A percentile compares a stretch with the other conserved stretches of the same genome.
phyloP scores from a whole-genome alignment of 1,139 yeast genomes.

The Zygosaccharomyces sapae region DNA sequence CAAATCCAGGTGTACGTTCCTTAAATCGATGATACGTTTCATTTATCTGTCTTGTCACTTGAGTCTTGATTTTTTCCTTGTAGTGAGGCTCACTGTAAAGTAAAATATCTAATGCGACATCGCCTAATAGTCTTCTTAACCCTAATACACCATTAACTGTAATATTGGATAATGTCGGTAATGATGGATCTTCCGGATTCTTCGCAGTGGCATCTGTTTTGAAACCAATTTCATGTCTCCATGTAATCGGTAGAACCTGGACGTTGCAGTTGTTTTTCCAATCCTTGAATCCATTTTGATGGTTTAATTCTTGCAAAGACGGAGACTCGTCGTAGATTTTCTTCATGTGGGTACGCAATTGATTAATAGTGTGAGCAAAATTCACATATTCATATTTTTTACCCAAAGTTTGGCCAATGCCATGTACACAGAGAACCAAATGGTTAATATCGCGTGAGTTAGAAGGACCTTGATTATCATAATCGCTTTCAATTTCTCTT shows the following conservation, averaged over 20 bases:
- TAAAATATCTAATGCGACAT: conserved; percentile 79
- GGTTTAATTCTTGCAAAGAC: conserved; percentile 39
- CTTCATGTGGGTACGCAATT: conserved; percentile 61
- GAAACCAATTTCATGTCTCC: conserved; percentile 71
- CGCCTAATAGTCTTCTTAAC: conserved; percentile 73
- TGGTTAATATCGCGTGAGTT: conserved; percentile 63
- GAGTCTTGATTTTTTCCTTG: conserved; percentile 55
- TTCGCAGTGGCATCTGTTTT: conserved; percentile 42
- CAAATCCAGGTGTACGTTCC: conserved; percentile 65
- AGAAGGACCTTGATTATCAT: conserved; percentile 38
- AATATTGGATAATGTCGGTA: conserved; percentile 67
- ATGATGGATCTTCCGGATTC: conserved; percentile 28
- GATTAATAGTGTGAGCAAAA: conserved; percentile 80
- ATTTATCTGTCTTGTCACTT: conserved; percentile 70
- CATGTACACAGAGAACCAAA: conserved; percentile 80
- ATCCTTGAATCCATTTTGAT: conserved; percentile 27
- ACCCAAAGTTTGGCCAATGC: conserved; percentile 88
- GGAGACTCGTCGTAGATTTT: conserved; percentile 48
- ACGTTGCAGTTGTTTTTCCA: conserved; percentile 50
- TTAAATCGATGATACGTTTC: conserved; percentile 56
- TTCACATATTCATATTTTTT: conserved; percentile 74
- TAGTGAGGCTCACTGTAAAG: conserved; percentile 79
- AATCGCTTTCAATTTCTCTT: conserved; percentile 51
- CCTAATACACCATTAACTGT: conserved; percentile 80
- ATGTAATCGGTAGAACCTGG: conserved; percentile 73